A percentile compares a stretch with the other conserved stretches of the same genome.
Evolutionary conservation across 805 yeast genomes (phyloP).

Genomic region (Yamadazyma paraphyllophila): DNA sequence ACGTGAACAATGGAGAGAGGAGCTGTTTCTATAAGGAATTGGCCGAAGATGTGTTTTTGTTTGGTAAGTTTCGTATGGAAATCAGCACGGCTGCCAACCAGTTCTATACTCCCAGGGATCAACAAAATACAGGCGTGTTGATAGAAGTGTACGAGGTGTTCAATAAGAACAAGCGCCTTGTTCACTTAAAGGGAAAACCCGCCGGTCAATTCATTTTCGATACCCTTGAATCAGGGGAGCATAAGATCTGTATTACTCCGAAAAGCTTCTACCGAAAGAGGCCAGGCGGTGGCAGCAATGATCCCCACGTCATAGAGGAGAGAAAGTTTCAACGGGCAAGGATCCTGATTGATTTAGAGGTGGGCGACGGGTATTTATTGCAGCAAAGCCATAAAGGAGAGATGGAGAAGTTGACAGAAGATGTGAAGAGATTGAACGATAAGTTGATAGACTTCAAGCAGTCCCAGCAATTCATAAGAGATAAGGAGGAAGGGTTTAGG

Average conservation of each 20-base stretch:
- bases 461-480: constrained; percentile 53
- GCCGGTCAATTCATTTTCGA: constrained; percentile 27
- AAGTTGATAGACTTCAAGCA: constrained; percentile 57
- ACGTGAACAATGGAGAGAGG: constrained; percentile 49
- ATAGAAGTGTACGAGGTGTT: constrained; percentile 48
- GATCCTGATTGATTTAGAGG: constrained; percentile 20
- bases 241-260: constrained; percentile 27
- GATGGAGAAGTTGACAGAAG: constrained; percentile 50
- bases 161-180: constrained; percentile 20
- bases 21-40: constrained; percentile 59
- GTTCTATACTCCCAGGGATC: constrained; percentile 29
- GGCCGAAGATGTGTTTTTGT: constrained; percentile 46
- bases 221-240: constrained; percentile 25
- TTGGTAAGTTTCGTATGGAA: constrained; percentile 51
- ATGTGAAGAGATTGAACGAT: constrained; percentile 54
- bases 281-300: constrained; percentile 16
- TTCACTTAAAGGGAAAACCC: constrained; percentile 23
- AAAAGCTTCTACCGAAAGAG: constrained; percentile 19
- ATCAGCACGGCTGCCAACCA: constrained; percentile 25
- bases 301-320: constrained; percentile 16
- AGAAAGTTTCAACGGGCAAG: constrained; percentile 21
- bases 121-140: constrained; percentile 26
- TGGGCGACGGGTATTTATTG: constrained; percentile 19
- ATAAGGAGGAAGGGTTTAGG: constrained; percentile 24
- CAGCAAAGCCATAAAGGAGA: constrained; percentile 45